Conservation (phyloP, 1,284 basidiomycete species). For the Apiotrichum montevideense region DNA sequence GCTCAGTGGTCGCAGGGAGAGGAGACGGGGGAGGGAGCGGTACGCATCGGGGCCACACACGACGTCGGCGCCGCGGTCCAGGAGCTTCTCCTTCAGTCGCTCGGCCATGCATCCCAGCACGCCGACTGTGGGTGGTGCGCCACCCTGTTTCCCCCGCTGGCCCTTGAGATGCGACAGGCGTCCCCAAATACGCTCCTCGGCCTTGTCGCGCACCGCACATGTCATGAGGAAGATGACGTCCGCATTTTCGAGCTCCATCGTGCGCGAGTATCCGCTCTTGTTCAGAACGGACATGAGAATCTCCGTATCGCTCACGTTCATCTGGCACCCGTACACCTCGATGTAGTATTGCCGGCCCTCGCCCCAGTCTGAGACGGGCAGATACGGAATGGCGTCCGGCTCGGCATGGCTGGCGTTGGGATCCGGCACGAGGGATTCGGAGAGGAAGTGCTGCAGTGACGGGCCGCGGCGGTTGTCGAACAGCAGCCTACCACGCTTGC, state of each 20-base stretch:
- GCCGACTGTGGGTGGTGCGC: background rate
- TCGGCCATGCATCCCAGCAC: constrained; percentile 6
- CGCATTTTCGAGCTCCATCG: constrained; percentile 1
- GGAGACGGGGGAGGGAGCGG: constrained; percentile 1
- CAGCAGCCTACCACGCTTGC: background rate
- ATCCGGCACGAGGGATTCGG: constrained; percentile 4
- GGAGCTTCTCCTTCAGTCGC: constrained; percentile 4
- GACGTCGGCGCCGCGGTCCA: constrained; percentile 2
- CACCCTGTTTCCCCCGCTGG: too few species aligned
- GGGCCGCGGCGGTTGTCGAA: constrained; percentile 6
- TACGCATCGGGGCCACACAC: constrained; percentile 5
- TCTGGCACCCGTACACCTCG: constrained; percentile 8
- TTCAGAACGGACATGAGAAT: constrained; percentile 5
- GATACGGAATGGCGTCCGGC: constrained; percentile 2
- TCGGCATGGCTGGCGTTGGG: background rate
- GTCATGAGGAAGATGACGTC: constrained; percentile 8
- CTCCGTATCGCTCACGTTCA: constrained; percentile 7
- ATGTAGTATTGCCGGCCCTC: constrained; percentile 6
- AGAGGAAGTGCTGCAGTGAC: constrained; percentile 2
- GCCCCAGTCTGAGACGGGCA: constrained; percentile 3
- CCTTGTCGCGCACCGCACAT: constrained; percentile 6
- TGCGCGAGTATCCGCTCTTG: constrained; percentile 4
- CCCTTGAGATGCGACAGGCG: constrained; percentile 1
- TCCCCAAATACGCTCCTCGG: constrained; percentile 5
- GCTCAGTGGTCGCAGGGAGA: constrained; percentile 1